Conservation (phyloP, 805 yeast genomes). For the Barnettozyma vustinii region DNA sequence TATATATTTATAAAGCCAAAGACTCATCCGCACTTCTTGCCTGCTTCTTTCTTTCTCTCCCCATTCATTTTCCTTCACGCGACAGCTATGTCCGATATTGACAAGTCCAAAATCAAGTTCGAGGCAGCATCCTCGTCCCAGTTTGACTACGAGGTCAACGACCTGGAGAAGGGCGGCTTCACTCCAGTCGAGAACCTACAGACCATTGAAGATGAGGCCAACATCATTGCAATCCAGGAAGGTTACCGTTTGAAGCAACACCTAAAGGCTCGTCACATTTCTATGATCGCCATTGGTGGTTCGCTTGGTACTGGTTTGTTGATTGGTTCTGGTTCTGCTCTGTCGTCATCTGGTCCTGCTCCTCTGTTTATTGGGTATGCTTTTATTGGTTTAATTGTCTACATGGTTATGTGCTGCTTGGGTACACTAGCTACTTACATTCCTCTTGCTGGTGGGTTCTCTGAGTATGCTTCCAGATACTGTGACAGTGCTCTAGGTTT, state of each 20-base stretch:
- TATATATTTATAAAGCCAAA: not conserved
- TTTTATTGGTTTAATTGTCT: conserved; percentile 66
- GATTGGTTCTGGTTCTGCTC: conserved; percentile 58
- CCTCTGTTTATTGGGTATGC: conserved; percentile 55
- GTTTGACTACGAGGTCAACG: conserved; percentile 7
- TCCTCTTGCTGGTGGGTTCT: conserved; percentile 56
- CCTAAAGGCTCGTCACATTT: conserved; percentile 44
- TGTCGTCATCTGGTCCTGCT: conserved; percentile 55
- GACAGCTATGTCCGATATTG: conserved; percentile 8
- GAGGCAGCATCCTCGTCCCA: conserved; percentile 1
- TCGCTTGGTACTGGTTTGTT: conserved; percentile 69
- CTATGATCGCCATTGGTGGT: conserved; percentile 69
- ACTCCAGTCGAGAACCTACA: not conserved
- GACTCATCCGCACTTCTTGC: too few relatives aligned
- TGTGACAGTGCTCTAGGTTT: conserved; percentile 26
- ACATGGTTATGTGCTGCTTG: conserved; percentile 59
- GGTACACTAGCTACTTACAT: conserved; percentile 67
- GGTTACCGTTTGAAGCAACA: conserved; percentile 5
- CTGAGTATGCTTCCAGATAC: conserved; percentile 52
- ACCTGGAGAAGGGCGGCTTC: conserved; percentile 9
- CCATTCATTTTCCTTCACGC: too few relatives aligned
- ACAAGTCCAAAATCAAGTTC: conserved; percentile 1
- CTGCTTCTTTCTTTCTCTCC: not conserved
- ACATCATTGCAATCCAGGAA: conserved; percentile 9
- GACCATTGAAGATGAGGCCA: conserved; percentile 1